Conservation (phyloP, 768 basidiomycete genomes). For the Clavaria fumosa region DNA sequence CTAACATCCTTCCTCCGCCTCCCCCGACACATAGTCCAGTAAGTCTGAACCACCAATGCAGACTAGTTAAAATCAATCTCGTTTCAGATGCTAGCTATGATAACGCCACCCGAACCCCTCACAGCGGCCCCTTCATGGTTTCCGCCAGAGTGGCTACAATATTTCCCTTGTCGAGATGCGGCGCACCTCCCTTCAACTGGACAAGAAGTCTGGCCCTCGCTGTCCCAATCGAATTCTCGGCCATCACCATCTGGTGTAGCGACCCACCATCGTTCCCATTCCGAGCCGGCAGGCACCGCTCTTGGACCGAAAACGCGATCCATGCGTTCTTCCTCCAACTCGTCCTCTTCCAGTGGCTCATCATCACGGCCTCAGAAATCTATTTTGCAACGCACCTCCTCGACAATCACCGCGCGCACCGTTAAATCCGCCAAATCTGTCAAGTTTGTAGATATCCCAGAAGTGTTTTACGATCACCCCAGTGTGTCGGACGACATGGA, state of each 20-base stretch:
- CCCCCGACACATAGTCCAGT: too few species aligned
- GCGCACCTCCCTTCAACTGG: constrained; percentile 11
- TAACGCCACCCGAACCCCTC: too few species aligned
- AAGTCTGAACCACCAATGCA: too few species aligned
- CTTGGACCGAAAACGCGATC: background rate
- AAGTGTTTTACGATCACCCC: constrained; percentile 31
- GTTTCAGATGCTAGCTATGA: too few species aligned
- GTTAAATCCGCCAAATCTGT: constrained; percentile 36
- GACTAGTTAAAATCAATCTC: too few species aligned
- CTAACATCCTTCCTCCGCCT: too few species aligned
- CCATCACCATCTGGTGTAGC: constrained; percentile 1
- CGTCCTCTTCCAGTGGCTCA: too few species aligned
- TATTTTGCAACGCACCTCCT: constrained; percentile 30
- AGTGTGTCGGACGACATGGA: constrained; percentile 3
- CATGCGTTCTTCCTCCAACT: constrained; percentile 6
- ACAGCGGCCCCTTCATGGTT: too few species aligned
- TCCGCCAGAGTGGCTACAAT: too few species aligned
- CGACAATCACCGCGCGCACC: constrained; percentile 19
- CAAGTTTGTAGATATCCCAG: constrained; percentile 55
- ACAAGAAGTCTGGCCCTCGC: constrained; percentile 9
- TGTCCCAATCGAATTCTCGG: constrained; percentile 8
- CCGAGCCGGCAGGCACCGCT: background rate
- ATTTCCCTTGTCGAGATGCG: too few species aligned
- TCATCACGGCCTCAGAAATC: too few species aligned
- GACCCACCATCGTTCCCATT: background rate